phyloP scores from a whole-genome alignment of 2,329 filamentous ascomycete species.

The Diaporthe batatas region DNA sequence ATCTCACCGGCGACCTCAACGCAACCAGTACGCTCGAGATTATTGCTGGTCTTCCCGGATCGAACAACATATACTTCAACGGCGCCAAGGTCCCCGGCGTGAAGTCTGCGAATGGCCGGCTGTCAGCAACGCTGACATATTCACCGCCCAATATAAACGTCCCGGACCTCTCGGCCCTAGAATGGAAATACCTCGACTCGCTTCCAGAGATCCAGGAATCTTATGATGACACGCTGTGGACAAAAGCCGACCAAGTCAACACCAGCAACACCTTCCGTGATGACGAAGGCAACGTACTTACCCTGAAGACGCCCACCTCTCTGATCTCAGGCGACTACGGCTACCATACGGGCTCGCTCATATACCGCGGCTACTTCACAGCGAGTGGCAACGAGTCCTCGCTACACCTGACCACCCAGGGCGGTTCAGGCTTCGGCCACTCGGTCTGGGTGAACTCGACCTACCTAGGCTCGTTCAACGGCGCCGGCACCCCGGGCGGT shows the following conservation, averaged over 20 bases:
- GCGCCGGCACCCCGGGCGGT: slow-evolving; percentile 62
- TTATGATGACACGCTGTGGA: slow-evolving; percentile 81
- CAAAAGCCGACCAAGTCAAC: slow-evolving; percentile 64
- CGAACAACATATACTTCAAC: slow-evolving; percentile 61
- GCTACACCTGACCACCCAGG: slow-evolving; percentile 72
- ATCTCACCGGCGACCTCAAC: slow-evolving; percentile 80
- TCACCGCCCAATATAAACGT: slow-evolving; percentile 63
- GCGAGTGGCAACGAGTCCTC: slow-evolving; percentile 71
- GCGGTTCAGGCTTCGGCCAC: slow-evolving; percentile 76
- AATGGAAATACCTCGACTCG: slow-evolving; percentile 79
- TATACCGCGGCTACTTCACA: slow-evolving; percentile 79
- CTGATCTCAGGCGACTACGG: slow-evolving; percentile 81
- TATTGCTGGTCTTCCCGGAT: slow-evolving; percentile 68
- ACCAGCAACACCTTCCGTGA: slow-evolving; percentile 71
- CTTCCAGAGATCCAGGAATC: slow-evolving; percentile 75
- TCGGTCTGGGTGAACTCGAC: slow-evolving; percentile 75
- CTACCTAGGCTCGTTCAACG: slow-evolving; percentile 75
- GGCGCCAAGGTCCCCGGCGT: slow-evolving; percentile 53
- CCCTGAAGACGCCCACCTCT: slow-evolving; percentile 72
- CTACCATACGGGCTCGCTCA: slow-evolving; percentile 75
- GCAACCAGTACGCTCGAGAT: slow-evolving; percentile 76
- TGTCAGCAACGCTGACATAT: slow-evolving; percentile 59
- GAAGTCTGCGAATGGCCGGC: slow-evolving; percentile 55
- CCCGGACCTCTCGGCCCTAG: slow-evolving; percentile 68
- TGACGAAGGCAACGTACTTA: slow-evolving; percentile 34